phyloP scores from a whole-genome alignment of 192 early-diverging fungal species.

The Entomortierella beljakovae region DNA sequence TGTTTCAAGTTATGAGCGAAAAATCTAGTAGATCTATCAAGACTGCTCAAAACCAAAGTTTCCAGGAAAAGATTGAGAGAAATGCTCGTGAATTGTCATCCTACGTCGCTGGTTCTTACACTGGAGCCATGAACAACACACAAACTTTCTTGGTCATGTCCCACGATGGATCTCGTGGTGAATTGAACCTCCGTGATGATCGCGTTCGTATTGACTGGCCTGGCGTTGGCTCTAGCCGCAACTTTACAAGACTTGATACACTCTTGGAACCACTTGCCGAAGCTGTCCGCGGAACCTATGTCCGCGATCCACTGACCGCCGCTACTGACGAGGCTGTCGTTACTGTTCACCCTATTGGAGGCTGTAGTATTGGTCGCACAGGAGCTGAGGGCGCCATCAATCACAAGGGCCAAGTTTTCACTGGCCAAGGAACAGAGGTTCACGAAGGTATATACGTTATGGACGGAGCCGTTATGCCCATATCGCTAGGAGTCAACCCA shows the following conservation, averaged over 20 bases:
- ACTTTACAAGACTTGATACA: conserved; percentile 42
- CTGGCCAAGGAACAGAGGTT: conserved; percentile 47
- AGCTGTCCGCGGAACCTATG: conserved; percentile 43
- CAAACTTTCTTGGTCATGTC: conserved; percentile 64
- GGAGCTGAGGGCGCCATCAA: conserved; percentile 57
- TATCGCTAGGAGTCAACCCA: conserved; percentile 60
- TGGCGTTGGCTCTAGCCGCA: conserved; percentile 40
- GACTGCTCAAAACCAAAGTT: conserved; percentile 15
- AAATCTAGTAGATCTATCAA: conserved; percentile 15
- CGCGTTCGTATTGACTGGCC: conserved; percentile 47
- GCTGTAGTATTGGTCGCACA: conserved; percentile 53
- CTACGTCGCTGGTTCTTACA: conserved; percentile 37
- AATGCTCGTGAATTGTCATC: conserved; percentile 42
- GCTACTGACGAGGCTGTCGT: conserved; percentile 45
- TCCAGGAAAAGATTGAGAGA: conserved; percentile 38
- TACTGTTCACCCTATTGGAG: conserved; percentile 63
- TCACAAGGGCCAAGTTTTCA: conserved; percentile 63
- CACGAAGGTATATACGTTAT: conserved; percentile 61
- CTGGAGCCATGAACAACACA: conserved; percentile 57
- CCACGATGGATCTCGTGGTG: conserved; percentile 57
- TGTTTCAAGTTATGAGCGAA: conserved; percentile 39
- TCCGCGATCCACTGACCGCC: conserved; percentile 50
- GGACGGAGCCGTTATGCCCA: conserved; percentile 62
- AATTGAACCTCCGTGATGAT: conserved; percentile 48
- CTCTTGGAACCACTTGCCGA: conserved; percentile 30